Conservation (phyloP, 306 rosid species). For the Biancaea sappan region DNA sequence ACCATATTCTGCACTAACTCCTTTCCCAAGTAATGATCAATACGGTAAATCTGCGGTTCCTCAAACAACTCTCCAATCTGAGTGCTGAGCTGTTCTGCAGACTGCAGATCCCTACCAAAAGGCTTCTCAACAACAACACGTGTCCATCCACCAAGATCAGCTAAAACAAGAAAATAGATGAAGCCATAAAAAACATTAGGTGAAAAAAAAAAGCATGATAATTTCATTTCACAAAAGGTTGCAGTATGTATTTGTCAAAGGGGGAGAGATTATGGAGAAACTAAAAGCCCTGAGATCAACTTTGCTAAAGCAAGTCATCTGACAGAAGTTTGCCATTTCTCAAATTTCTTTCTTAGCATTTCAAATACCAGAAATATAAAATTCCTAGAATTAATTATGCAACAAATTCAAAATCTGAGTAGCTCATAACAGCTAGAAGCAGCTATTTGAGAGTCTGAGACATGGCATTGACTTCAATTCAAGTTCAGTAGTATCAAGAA, state of each 20-base stretch:
- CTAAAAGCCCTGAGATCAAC: not conserved
- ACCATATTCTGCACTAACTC: constrained; percentile 98
- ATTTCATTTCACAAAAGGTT: constrained; percentile 4
- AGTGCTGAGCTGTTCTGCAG: constrained; percentile 85
- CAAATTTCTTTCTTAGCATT: not conserved
- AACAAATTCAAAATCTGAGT: constrained; percentile 10
- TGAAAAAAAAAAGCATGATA: not conserved
- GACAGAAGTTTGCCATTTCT: not conserved
- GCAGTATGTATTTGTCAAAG: constrained; percentile 1
- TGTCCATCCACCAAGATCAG: constrained; percentile 98
- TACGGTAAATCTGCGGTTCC: constrained; percentile 91
- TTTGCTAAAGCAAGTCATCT: not conserved
- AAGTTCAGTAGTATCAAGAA: constrained; percentile 6
- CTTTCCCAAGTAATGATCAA: constrained; percentile 97
- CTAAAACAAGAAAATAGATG: constrained; percentile 47
- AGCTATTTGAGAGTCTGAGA: not conserved
- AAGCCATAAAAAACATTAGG: constrained; percentile 29
- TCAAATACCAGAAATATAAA: not conserved
- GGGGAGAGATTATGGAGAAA: constrained; percentile 23
- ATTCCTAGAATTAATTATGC: not conserved
- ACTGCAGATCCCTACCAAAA: constrained; percentile 88
- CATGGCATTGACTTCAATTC: constrained; percentile 23
- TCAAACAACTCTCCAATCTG: constrained; percentile 88
- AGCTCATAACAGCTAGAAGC: not conserved
- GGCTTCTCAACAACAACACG: constrained; percentile 98